Conservation (phyloP, 2,329 filamentous ascomycete species). For the Alternaria consortialis region DNA sequence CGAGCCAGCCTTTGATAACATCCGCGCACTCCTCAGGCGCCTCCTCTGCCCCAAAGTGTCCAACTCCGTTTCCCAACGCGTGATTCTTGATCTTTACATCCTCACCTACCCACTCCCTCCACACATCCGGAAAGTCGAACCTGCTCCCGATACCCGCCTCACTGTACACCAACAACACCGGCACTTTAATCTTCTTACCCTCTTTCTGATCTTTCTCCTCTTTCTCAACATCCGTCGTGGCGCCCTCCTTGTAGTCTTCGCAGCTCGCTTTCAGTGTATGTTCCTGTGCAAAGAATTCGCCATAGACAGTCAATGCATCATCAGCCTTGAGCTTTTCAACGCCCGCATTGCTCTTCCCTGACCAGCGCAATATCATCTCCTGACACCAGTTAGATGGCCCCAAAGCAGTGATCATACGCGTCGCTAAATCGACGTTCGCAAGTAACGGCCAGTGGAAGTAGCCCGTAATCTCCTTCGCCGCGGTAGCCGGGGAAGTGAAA, state of each 20-base stretch:
- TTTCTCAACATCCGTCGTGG: conserved; percentile 62
- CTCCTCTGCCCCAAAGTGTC: conserved; percentile 67
- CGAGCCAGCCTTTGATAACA: background rate
- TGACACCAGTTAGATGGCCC: conserved; percentile 54
- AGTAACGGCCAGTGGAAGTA: conserved; percentile 70
- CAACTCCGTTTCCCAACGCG: conserved; percentile 58
- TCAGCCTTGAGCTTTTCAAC: conserved; percentile 26
- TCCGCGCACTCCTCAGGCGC: conserved; percentile 57
- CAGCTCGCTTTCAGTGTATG: conserved; percentile 60
- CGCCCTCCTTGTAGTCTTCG: conserved; percentile 65
- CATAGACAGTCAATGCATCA: conserved; percentile 55
- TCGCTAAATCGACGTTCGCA: conserved; percentile 62
- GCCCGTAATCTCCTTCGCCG: conserved; percentile 52
- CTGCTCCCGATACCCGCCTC: conserved; percentile 58
- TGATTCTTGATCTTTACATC: conserved; percentile 61
- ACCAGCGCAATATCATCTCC: conserved; percentile 51
- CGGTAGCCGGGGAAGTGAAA: conserved; percentile 51
- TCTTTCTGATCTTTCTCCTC: conserved; percentile 56
- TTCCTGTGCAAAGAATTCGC: conserved; percentile 53
- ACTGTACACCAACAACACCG: conserved; percentile 63
- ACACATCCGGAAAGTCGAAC: conserved; percentile 62
- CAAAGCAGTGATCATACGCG: conserved; percentile 58
- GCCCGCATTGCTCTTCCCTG: conserved; percentile 27
- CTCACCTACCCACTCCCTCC: conserved; percentile 57
- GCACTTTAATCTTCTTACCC: conserved; percentile 57